Evolutionary conservation across 2,329 filamentous ascomycete genomes (phyloP), one percentile per base, ranked within the genome.

Genomic region (Ophiostoma triangulosporum): DNA sequence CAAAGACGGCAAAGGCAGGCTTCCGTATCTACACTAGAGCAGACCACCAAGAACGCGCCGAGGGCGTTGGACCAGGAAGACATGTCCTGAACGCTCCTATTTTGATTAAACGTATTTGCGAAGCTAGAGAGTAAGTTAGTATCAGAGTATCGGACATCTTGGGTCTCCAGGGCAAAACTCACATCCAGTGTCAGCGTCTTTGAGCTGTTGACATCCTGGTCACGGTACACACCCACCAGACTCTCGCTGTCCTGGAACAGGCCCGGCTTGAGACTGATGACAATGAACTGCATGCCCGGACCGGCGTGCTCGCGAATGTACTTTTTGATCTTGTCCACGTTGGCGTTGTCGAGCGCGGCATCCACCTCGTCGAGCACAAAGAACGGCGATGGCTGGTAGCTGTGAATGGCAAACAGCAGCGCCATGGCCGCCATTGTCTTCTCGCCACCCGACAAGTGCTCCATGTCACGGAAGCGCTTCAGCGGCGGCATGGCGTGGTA

Each of bases 381-480:
- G 73, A 98, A 98, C 0, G 94, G 93, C 56, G 81, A 88, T 0
- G 93, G 91, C 65, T 96, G 90, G 72, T 91, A 98, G 56, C 85
- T 90, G 72, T 98, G 93, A 54, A 98, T 90, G 22, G 93, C 93
- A 66, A 98, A 98, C 4, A 98, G 77, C 38, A 98, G 76, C n/a
- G 93, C 93, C 36, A 98, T 74, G 14, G 93, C 93, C 1, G 93
- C 93, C 84, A 98, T 98, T 0, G 93, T 98, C 75, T 98, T 98
- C 70, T 98, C 93, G 54, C 93, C 93, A 62, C 93, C 93, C 1
- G 88, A 95, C 9, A 98, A 74, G 66, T 96, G 93, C 68, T 98
- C 93, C 93, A 98, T 98, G 67, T 98, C 94, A 62, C 93, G 81
- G 78, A 98, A 98, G 46, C 93, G 88, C 72, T 98, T 98, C 58